Evolutionary conservation across 495 filamentous ascomycete genomes (phyloP).

Genomic region (Hyaloscypha finlandica): DNA sequence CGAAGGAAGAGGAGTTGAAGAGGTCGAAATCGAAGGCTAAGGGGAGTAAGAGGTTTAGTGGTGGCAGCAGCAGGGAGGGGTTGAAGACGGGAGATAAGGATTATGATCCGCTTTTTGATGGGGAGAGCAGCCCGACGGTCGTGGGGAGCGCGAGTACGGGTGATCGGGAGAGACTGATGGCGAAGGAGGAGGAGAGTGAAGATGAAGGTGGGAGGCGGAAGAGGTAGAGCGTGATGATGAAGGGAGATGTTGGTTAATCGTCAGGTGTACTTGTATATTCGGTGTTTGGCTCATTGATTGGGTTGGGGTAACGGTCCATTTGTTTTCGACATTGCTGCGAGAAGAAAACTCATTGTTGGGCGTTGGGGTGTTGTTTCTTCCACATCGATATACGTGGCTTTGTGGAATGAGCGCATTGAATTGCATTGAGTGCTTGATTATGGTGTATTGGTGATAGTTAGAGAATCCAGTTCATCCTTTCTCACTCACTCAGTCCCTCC

Average conservation of each 20-base stretch:
- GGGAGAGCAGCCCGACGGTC: constrained; percentile 29
- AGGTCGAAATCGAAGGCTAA: constrained; percentile 1
- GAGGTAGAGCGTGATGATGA: neutral
- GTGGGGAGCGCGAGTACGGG: constrained; percentile 30
- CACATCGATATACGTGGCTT: neutral
- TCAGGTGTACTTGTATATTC: neutral
- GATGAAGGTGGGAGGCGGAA: constrained; percentile 9
- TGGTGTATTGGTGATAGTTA: neutral
- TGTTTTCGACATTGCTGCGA: neutral
- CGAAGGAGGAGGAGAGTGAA: constrained; percentile 14
- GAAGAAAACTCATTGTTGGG: neutral
- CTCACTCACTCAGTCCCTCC: no score
- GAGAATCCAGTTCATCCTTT: neutral
- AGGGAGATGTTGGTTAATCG: neutral
- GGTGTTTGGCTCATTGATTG: neutral
- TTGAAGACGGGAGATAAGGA: constrained; percentile 23
- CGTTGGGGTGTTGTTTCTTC: neutral
- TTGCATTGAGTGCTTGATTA: neutral
- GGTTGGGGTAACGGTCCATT: neutral
- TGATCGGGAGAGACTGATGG: constrained; percentile 8
- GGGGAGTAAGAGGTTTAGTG: neutral
- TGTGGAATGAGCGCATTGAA: neutral
- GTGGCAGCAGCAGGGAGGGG: neutral
- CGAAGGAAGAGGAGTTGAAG: constrained; percentile 22
- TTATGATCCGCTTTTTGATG: constrained; percentile 32